Percentiles rank a stretch among this genome's conserved stretches.
Conservation (phyloP, 768 basidiomycete species). For the Lyophyllum shimeji region DNA sequence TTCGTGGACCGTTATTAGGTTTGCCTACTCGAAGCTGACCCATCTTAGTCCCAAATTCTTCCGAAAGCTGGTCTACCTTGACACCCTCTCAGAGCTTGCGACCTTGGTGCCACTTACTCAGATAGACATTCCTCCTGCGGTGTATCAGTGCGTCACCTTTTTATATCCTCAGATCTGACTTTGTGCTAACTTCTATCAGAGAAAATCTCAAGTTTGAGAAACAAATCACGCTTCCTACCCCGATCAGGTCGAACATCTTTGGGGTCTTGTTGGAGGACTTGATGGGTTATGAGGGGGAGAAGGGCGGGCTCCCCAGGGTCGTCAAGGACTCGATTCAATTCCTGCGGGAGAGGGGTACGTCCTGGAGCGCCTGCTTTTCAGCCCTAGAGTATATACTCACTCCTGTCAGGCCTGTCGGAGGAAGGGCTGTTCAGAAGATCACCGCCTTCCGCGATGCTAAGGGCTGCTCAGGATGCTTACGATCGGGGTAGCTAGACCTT, state of each 20-base stretch:
- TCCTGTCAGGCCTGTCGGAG: slow-evolving; percentile 52
- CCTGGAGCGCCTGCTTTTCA: neutral
- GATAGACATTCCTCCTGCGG: slow-evolving; percentile 81
- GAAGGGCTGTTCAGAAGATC: slow-evolving; percentile 87
- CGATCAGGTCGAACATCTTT: slow-evolving; percentile 64
- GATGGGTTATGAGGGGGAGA: slow-evolving; percentile 84
- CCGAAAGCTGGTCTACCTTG: slow-evolving; percentile 75
- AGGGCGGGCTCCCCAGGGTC: slow-evolving; percentile 78
- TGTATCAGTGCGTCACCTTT: slow-evolving; percentile 64
- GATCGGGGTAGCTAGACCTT: slow-evolving; percentile 58
- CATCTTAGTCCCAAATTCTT: slow-evolving; percentile 82
- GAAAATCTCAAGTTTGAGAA: slow-evolving; percentile 78
- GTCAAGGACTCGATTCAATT: slow-evolving; percentile 75
- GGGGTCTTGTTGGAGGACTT: slow-evolving; percentile 80
- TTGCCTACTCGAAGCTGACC: slow-evolving; percentile 5
- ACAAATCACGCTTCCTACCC: slow-evolving; percentile 65
- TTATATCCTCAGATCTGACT: neutral
- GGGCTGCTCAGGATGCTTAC: slow-evolving; percentile 80
- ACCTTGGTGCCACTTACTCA: slow-evolving; percentile 79
- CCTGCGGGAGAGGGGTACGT: slow-evolving; percentile 57
- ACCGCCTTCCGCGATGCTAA: slow-evolving; percentile 66
- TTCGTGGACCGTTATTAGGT: slow-evolving; percentile 23
- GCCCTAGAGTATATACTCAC: slow-evolving; percentile 1
- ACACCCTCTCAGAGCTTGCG: slow-evolving; percentile 78
- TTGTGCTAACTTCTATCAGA: slow-evolving; percentile 44